phyloP scores from a whole-genome alignment of 768 basidiomycete genomes.

The Termitomyces sp. region DNA sequence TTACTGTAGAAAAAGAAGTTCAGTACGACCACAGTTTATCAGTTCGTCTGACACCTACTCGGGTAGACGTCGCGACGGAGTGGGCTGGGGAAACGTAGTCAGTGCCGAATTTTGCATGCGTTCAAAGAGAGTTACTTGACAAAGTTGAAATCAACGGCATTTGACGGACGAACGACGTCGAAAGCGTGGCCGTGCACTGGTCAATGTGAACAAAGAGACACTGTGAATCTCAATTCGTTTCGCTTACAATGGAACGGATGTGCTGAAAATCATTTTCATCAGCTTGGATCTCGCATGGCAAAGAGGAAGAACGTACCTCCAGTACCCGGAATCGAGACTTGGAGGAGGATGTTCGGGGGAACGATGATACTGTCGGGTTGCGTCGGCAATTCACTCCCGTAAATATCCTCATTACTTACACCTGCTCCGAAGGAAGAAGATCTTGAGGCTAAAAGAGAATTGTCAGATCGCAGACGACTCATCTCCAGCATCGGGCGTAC shows the following conservation, averaged over 20 bases:
- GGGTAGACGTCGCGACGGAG: constrained; percentile 22
- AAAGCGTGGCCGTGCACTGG: constrained; percentile 27
- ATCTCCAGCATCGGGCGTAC: background rate
- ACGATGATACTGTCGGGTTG: constrained; percentile 3
- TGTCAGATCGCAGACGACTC: background rate
- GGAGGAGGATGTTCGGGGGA: constrained; percentile 15
- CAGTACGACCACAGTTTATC: background rate
- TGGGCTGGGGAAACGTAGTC: constrained; percentile 9
- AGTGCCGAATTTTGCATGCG: background rate
- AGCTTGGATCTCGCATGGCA: background rate
- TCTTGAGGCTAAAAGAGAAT: constrained; percentile 25
- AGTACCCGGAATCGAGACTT: constrained; percentile 25
- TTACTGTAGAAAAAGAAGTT: constrained; percentile 15
- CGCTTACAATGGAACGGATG: constrained; percentile 27
- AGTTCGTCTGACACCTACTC: constrained; percentile 9
- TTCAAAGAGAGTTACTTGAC: constrained; percentile 16
- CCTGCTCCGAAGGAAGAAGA: constrained; percentile 34
- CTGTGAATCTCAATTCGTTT: no score
- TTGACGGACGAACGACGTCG: constrained; percentile 21
- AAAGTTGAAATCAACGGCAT: constrained; percentile 20
- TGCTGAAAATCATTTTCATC: background rate
- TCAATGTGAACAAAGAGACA: background rate
- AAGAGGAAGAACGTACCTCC: constrained; percentile 17
- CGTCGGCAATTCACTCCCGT: background rate
- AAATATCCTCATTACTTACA: constrained; percentile 8